A percentile compares a stretch with the other conserved stretches of the same genome.
phyloP scores from a whole-genome alignment of 139 green algal genomes.

The Mesotaenium endlicherianum region DNA sequence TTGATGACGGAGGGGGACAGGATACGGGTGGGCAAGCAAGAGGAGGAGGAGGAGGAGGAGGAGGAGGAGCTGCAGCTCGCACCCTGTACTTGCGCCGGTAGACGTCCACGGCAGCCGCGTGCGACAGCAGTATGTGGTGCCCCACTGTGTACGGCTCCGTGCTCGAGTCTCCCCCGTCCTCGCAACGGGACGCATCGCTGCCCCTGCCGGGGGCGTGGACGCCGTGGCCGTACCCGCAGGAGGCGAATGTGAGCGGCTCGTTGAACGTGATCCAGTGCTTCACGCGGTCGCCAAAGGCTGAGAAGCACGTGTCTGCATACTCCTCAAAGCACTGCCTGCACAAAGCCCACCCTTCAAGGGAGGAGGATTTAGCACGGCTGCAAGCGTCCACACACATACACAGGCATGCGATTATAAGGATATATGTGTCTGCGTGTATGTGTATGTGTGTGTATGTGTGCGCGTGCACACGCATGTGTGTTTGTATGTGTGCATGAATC shows the following conservation, averaged over 20 bases:
- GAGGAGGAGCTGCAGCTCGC: neutral
- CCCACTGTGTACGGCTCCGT: slow-evolving; percentile 52
- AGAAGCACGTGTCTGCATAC: slow-evolving; percentile 27
- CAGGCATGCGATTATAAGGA: too few species aligned
- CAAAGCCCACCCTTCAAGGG: too few species aligned
- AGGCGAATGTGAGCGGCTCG: slow-evolving; percentile 34
- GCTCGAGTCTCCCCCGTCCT: neutral
- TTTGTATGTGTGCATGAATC: too few species aligned
- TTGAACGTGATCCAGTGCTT: slow-evolving; percentile 50
- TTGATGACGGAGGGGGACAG: neutral
- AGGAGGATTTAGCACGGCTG: too few species aligned
- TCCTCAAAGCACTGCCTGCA: slow-evolving; percentile 9
- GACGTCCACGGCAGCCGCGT: slow-evolving; percentile 50
- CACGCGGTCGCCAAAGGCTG: slow-evolving; percentile 25
- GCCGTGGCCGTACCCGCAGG: slow-evolving; percentile 11
- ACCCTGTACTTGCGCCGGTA: slow-evolving; percentile 52
- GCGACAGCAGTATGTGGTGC: slow-evolving; percentile 58
- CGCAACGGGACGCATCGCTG: neutral
- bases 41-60: slow-evolving; percentile 3
- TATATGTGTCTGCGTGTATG: too few species aligned
- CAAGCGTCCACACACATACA: too few species aligned
- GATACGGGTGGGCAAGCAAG: neutral
- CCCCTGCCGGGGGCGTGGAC: slow-evolving; percentile 31
- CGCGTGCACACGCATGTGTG: too few species aligned
- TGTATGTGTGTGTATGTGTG: too few species aligned